Conservation (phyloP, 306 rosid genomes). For the Acacia confusa region DNA sequence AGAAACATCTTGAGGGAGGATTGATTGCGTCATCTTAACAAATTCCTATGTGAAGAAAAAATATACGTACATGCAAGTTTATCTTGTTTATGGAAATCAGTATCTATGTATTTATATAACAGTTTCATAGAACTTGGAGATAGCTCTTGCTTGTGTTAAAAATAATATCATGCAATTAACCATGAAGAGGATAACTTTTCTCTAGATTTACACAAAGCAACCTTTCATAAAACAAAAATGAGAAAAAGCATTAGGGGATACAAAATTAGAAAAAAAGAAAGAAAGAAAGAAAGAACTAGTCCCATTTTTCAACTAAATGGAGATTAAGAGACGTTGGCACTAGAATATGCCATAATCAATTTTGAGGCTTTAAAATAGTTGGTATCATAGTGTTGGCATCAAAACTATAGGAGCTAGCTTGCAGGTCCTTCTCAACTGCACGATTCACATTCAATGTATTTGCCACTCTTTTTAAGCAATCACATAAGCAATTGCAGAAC, state of each 20-base stretch:
- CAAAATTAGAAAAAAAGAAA: too few species aligned
- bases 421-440: not conserved
- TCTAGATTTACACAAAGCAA: too few species aligned
- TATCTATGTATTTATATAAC: not conserved
- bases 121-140: not conserved
- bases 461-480: too few species aligned
- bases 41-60: constrained; percentile 30
- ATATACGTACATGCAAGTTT: constrained; percentile 33
- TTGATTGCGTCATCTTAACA: constrained; percentile 43
- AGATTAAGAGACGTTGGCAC: not conserved
- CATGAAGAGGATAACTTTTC: too few species aligned
- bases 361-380: not conserved
- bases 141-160: not conserved
- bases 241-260: too few species aligned
- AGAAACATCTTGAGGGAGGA: constrained; percentile 31
- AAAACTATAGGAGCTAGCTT: constrained; percentile 3
- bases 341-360: not conserved
- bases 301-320: not conserved
- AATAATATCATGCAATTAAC: too few species aligned
- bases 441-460: too few species aligned
- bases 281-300: too few species aligned
- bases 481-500: too few species aligned
- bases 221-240: too few species aligned
- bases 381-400: not conserved
- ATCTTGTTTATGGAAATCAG: constrained; percentile 9